Base-by-base conservation (phyloP, 495 filamentous ascomycete genomes). In the Symbiotaphrina buchneri region DNA sequence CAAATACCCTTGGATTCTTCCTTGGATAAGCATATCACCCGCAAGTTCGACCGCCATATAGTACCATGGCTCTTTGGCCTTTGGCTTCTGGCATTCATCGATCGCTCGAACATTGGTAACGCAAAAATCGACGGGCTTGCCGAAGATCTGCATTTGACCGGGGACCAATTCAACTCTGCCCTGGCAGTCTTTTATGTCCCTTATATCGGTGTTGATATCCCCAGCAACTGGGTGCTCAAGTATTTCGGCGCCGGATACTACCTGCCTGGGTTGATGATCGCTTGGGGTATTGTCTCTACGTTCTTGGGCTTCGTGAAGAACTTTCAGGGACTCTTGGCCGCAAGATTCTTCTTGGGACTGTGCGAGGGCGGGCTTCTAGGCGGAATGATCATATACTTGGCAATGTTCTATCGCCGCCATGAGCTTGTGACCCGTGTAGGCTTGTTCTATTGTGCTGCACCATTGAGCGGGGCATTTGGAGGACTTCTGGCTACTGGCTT, bases 341-440 rank as follows among this genome's bases (percentile, higher is more conserved):
- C 54, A 18, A 49, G 65, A 11, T 65, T 68, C 39, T 46, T 68
- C 11, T 51, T 67, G 2, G 65, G 66, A 3, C 43, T 61, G 15
- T 50, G 62, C 24, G 68, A 73, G 46, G 69, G 77, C 0, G 84
- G 77, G 48, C 83, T 85, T 72, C 39, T 63, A 51, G 51, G 1
- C 18, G 14, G 23, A 32, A 33, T 30, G 16, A 11, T 35, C 10
- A 18, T 20, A 17, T 15, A n/a, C 22, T 27, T 81, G 41, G 52
- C 48, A 3, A 82, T 80, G 73, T 91, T 83, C 81, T 97, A 97
- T 41, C 72, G 71, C 36, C 69, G 83, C 18, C 55, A 54, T 15
- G 85, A 94, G 54, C 79, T 83, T 2, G 83, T 92, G 51, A 77
- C 75, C 45, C 67, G 85, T 14, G 93, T 79, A 49, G 74, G 66